Base-by-base conservation (phyloP, 768 basidiomycete genomes). In the Rhodocollybia butyracea region DNA sequence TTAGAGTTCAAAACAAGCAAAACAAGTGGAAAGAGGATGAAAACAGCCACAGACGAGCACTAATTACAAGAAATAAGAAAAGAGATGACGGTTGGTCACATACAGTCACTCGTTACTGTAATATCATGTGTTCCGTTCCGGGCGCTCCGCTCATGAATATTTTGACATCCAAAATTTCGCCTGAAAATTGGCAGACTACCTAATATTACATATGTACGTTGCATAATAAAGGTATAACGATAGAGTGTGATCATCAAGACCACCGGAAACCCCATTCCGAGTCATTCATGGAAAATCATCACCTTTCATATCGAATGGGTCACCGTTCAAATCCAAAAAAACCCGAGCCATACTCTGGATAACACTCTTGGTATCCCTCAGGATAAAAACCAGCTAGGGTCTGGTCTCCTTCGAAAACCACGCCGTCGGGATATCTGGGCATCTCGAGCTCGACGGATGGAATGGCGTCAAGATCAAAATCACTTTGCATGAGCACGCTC, bases 381-480 rank as follows among this genome's bases (percentile, higher is more conserved):
- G 21, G 6, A 12, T 17, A 10, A 27, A 27, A 27, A 13, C 27
- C 43, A 45, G 12, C 43, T 8, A 4, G 26, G 2, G 24, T 8
- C 26, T 27, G 11, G 12, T 45, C n/a, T 29, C 11, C 21, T 34
- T 21, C 19, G 15, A 26, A 39, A 1, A 24, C 1, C 22, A 22
- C 21, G 22, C 21, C 64, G 26, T 73, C 71, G 32, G 63, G 60
- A 55, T 68, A 73, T 60, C 80, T 81, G 51, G 79, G 73, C 57
- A 81, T 64, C 12, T 80, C 82, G 51, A 87, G 71, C 59, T 86
- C 79, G 66, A 86, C 78, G 0, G 85, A 80, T 2, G 85, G 85
- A 60, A 89, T 89, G 22, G 82, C 71, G 61, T 64, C 69, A 59
- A 89, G 68, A 62, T 88, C 85, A 64, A 88, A 89, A 69, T 88